Base-by-base conservation (phyloP, 768 basidiomycete genomes). In the Phlebiopsis flavidoalba region DNA sequence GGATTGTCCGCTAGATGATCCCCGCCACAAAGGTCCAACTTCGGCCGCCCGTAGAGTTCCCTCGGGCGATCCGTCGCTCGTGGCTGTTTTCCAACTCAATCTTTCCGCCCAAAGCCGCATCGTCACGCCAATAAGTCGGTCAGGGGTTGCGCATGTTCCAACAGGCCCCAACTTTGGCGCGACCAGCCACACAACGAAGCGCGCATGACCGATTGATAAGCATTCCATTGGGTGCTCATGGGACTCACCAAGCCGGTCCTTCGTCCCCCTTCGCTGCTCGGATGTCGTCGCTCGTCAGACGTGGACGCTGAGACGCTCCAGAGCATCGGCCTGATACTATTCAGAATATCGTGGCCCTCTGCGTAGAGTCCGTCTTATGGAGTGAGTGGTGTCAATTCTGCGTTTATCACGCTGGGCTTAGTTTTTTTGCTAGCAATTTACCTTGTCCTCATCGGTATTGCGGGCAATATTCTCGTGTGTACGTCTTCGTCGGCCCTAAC, bases 311-410 rank as follows among this genome's bases (percentile, higher is more conserved):
- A 43, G 40, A 43, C 40, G 12, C 40, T 43, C 12, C 52, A 53
- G 52, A 36, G 31, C 5, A 36, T 53, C 21, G 52, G 52, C 31
- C 35, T 36, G 52, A 53, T 36, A 17, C 35, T 1, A 53, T 53
- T 8, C 52, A n/a, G 35, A 53, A 31, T 17, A 36, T 64, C 19
- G 59, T 64, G 35, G 53, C 63, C 15, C 50, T 64, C 33, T 43
- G 37, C 12, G 63, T 60, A 5, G 59, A 64, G 59, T 49, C 59
- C 1, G 56, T 60, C 35, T 8, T 64, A 11, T 12, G 51, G 5
- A 55, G 63, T 60, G 19, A 3, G 52, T 47, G 8, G 8, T 17
- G 24, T 51, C 8, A 0, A 10, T 35, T 12, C 35, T 22, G 8
- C 19, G 1, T n/a, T 21, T 35, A 10, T 11, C 7, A 36, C n/a